These are phyloP conservation scores for Metarhizium robertsii DNA, from an alignment of 2,329 filamentous ascomycete species.

Conservation along the genomic window DNA sequence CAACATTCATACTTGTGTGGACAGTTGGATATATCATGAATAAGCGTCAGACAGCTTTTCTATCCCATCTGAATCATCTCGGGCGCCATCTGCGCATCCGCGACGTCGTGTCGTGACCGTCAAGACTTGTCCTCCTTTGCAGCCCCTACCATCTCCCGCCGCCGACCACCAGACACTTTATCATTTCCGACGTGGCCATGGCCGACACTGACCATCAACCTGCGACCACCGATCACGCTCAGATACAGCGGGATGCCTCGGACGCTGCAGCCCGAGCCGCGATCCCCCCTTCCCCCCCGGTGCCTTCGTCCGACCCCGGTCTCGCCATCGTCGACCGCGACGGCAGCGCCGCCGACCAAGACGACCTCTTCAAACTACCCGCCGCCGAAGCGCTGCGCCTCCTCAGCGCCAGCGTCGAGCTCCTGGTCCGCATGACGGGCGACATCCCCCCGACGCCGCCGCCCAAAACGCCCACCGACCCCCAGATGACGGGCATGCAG, in stretches of 20 bases:
- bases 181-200: background rate
- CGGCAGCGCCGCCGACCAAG: conserved; percentile 21
- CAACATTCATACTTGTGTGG: background rate
- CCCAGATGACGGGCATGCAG: conserved; percentile 56
- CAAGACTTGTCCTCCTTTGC: background rate
- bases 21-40: conserved; percentile 5
- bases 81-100: conserved; percentile 1
- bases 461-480: conserved; percentile 51
- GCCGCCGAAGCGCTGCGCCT: conserved; percentile 70
- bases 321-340: conserved; percentile 18
- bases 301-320: conserved; percentile 29
- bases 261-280: conserved; percentile 3
- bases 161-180: background rate
- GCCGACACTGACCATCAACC: background rate
- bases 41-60: background rate
- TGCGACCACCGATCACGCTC: background rate
- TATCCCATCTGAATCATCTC: background rate
- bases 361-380: conserved; percentile 65
- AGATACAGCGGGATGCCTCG: background rate
- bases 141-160: background rate
- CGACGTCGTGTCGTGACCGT: conserved; percentile 4
- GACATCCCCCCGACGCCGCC: conserved; percentile 77
- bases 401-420: conserved; percentile 63
- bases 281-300: conserved; percentile 29
- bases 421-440: conserved; percentile 62